Conservation (phyloP, 345 rosid species). For the Aethionema arabicum region DNA sequence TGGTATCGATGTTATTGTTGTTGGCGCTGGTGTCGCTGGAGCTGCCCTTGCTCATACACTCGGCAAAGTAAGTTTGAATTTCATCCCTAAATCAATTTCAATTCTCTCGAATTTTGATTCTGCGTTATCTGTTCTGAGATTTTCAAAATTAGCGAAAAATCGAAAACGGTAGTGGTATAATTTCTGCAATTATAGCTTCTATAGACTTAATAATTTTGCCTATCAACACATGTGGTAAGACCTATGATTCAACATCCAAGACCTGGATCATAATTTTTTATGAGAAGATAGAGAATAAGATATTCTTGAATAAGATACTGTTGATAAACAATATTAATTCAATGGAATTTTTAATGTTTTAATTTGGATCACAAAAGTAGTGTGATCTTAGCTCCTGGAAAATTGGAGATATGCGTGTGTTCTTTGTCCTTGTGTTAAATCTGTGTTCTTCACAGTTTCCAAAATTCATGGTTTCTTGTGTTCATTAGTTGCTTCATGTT, state of each 20-base stretch:
- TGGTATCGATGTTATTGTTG: conserved; percentile 37
- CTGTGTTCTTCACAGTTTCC: neutral
- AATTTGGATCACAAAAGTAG: neutral
- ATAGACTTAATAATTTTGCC: too few relatives aligned
- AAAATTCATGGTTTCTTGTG: neutral
- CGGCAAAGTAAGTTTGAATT: conserved; percentile 39
- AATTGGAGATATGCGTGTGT: conserved; percentile 9
- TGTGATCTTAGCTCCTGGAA: conserved; percentile 11
- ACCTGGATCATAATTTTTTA: too few relatives aligned
- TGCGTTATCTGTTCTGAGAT: neutral
- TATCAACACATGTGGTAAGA: too few relatives aligned
- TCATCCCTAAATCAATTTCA: neutral
- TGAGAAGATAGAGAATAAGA: too few relatives aligned
- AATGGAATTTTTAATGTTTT: neutral
- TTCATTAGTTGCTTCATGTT: neutral
- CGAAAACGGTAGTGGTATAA: too few relatives aligned
- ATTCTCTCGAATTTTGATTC: neutral
- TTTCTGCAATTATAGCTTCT: neutral
- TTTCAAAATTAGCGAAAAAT: too few relatives aligned
- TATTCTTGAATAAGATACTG: too few relatives aligned
- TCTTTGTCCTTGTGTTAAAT: conserved; percentile 3
- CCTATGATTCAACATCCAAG: too few relatives aligned
- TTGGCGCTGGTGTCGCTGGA: conserved; percentile 52
- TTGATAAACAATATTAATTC: neutral
- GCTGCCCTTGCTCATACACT: conserved; percentile 62